Percentiles rank a stretch among this genome's conserved stretches.
phyloP scores from a whole-genome alignment of 2,329 filamentous ascomycete species.

The Keithomyces neogunnii region DNA sequence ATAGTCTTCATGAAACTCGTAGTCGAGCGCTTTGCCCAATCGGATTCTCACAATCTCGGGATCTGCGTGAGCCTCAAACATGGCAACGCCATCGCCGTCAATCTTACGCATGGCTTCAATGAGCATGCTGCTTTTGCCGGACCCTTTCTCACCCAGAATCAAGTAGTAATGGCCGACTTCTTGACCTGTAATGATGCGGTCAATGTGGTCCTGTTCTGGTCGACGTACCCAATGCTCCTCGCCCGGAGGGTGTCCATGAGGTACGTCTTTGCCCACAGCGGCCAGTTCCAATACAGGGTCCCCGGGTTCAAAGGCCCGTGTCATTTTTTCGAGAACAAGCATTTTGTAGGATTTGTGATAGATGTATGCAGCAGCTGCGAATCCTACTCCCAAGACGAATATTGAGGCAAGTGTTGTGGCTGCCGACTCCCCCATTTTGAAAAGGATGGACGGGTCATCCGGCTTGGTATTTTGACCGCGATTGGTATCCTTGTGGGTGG shows the following conservation, averaged over 20 bases:
- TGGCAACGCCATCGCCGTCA: slow-evolving; percentile 79
- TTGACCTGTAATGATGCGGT: slow-evolving; percentile 71
- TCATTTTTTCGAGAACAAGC: slow-evolving; percentile 85
- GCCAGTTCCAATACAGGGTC: slow-evolving; percentile 83
- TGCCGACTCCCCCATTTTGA: slow-evolving; percentile 65
- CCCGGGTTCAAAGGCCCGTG: slow-evolving; percentile 81
- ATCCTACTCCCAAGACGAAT: slow-evolving; percentile 57
- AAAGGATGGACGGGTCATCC: slow-evolving; percentile 29
- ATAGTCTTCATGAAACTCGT: slow-evolving; percentile 96
- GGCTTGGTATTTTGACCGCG: neutral
- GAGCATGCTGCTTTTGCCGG: slow-evolving; percentile 94
- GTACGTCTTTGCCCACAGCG: slow-evolving; percentile 51
- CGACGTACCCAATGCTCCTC: slow-evolving; percentile 63
- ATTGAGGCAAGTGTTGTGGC: slow-evolving; percentile 71
- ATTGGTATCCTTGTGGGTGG: neutral
- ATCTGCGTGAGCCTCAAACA: slow-evolving; percentile 95
- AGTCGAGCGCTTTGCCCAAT: slow-evolving; percentile 88
- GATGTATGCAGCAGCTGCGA: slow-evolving; percentile 59
- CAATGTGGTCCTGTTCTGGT: slow-evolving; percentile 72
- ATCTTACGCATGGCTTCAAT: slow-evolving; percentile 91
- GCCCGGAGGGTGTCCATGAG: slow-evolving; percentile 31
- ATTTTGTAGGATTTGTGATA: slow-evolving; percentile 86
- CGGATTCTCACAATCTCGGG: slow-evolving; percentile 90
- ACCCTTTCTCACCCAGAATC: slow-evolving; percentile 90
- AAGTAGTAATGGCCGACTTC: slow-evolving; percentile 80